Conservation (phyloP, 2,329 filamentous ascomycete genomes). For the Chalara sp. region DNA sequence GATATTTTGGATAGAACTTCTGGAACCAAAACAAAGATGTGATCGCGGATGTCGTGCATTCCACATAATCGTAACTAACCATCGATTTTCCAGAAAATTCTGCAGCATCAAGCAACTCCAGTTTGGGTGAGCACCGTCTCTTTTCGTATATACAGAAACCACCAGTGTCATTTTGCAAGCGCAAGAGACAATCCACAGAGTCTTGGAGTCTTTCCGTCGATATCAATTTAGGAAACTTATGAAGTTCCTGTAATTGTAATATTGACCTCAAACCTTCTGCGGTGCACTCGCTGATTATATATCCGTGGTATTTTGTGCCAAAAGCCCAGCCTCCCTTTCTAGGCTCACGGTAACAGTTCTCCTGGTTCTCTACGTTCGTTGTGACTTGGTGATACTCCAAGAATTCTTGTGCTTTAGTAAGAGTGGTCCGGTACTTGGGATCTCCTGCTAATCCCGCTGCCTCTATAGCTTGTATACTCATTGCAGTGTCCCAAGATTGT, state of each 20-base stretch:
- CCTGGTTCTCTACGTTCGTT: background rate
- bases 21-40: background rate
- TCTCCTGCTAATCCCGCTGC: background rate
- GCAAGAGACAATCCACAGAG: background rate
- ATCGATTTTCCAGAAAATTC: background rate
- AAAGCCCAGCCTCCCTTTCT: slow-evolving; percentile 1
- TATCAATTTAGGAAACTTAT: background rate
- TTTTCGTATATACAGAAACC: background rate
- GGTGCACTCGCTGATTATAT: background rate
- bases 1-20: background rate
- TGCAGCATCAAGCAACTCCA: slow-evolving; percentile 1
- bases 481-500: slow-evolving; percentile 1
- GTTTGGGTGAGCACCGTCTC: background rate
- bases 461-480: background rate
- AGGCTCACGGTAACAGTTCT: background rate
- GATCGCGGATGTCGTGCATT: background rate
- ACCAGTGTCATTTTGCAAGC: background rate
- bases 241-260: background rate
- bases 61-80: background rate
- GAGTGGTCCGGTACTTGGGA: background rate
- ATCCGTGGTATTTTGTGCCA: background rate
- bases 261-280: background rate
- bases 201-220: background rate
- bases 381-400: background rate
- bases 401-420: background rate